Evolutionary conservation across 106 monocot species (phyloP), one percentile per base, ranked within the genome.

Genomic region (Dioscorea alata): DNA sequence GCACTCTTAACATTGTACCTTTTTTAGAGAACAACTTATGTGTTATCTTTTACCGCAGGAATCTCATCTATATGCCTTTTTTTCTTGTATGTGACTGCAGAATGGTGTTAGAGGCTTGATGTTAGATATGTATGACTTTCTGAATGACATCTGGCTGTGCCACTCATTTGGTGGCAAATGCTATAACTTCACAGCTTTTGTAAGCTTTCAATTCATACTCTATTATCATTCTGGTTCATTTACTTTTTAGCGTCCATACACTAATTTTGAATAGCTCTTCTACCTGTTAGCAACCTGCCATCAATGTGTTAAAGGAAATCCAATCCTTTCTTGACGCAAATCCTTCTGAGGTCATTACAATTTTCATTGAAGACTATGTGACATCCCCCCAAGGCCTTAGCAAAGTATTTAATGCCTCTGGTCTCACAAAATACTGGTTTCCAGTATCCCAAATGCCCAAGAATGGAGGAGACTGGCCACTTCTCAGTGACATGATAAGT

Each of bases 361-460:
- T 72, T 23, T 64, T 72, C 63, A 72, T 72, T 28, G 72, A 72
- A 72, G 72, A 72, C 51, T 72, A 72, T 52, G 72, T 72, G 63
- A 32, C 24, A n/a, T 72, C 72, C 7, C 51, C 72, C 5, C 33
- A 63, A 18, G 72, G 72, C 31, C 62, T 72, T 21, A 64, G 63
- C 50, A 72, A 72, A 60, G 72, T 72, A 31, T 72, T 72, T 48
- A 64, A 72, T 23, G 72, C 61, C 13, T 59, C 72, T 4, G 72
- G 63, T 32, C 72, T 72, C n/a, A 53, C 31, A 51, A 72, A 63
- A 31, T 72, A 72, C 33, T 72, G 52, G 61, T 72, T 72, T 28
- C 63, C 63, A 12, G 24, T 72, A 13, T 63, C 72, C 42, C 15
- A 49, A 60, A 52, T 72, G 72, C 72, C 72, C 13, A 72, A 72